phyloP scores from a whole-genome alignment of 106 monocot species.

The Xerophyta viscosa region DNA sequence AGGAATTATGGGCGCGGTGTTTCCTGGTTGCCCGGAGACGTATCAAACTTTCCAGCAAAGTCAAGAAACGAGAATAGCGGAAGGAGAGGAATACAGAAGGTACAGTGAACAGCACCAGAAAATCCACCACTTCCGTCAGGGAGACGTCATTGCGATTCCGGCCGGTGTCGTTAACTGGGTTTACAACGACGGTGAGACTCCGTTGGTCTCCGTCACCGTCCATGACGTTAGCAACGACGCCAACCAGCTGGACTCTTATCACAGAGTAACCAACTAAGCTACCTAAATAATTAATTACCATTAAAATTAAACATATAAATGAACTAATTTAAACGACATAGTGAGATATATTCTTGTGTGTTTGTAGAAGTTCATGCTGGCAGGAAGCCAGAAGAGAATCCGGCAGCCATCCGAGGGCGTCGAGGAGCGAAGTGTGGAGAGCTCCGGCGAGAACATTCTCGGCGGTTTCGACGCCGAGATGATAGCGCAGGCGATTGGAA shows the following conservation, averaged over 20 bases:
- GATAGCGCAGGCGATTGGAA: constrained; percentile 29
- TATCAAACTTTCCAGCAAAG: constrained; percentile 19
- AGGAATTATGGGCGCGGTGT: constrained; percentile 3
- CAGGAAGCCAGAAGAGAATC: constrained; percentile 13
- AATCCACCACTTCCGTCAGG: constrained; percentile 34
- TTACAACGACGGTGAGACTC: constrained; percentile 53
- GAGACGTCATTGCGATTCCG: constrained; percentile 51
- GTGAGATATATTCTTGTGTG: neutral
- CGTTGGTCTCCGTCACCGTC: constrained; percentile 29
- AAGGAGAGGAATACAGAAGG: constrained; percentile 8
- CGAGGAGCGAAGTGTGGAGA: neutral
- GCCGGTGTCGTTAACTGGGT: constrained; percentile 51
- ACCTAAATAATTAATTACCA: too few relatives aligned
- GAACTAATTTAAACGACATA: neutral
- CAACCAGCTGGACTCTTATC: constrained; percentile 54
- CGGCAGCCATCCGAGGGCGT: neutral
- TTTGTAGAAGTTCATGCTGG: constrained; percentile 28
- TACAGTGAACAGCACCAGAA: constrained; percentile 51
- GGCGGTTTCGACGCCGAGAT: constrained; percentile 27
- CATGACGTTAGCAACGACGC: constrained; percentile 34
- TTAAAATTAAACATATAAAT: too few relatives aligned
- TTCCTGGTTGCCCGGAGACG: constrained; percentile 32
- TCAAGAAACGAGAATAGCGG: neutral
- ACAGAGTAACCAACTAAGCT: constrained; percentile 15
- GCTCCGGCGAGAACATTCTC: constrained; percentile 19